Evolutionary conservation across 2,329 filamentous ascomycete species (phyloP).

Genomic region (Aspergillus carbonarius): DNA sequence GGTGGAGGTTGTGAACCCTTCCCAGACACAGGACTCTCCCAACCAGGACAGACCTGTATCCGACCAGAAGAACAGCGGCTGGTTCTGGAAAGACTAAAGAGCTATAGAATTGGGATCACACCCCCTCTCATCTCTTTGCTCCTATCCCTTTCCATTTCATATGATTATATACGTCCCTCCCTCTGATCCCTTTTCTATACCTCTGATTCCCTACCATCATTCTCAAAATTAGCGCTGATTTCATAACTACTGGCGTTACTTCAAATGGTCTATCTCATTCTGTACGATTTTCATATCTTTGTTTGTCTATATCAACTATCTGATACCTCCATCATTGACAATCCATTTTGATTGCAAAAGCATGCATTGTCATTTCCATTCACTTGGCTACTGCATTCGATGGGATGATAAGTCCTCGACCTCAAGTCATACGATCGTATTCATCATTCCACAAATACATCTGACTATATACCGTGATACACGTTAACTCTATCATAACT

Average conservation of each 20-base stretch:
- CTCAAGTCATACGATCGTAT: too few species aligned
- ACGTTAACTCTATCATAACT: neutral
- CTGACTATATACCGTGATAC: neutral
- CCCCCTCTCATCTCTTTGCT: neutral
- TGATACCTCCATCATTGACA: neutral
- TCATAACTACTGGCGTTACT: neutral
- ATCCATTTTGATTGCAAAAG: too few species aligned
- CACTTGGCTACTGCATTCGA: too few species aligned
- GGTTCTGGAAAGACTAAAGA: constrained; percentile 41
- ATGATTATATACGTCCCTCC: too few species aligned
- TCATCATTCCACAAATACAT: neutral
- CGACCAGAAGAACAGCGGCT: constrained; percentile 25
- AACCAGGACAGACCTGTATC: constrained; percentile 10
- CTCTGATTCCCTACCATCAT: neutral
- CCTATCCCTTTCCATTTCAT: neutral
- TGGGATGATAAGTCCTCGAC: too few species aligned
- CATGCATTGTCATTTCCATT: too few species aligned
- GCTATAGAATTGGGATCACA: neutral
- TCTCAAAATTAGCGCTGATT: constrained; percentile 1
- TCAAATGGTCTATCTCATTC: neutral
- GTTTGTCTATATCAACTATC: neutral
- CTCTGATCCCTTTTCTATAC: neutral
- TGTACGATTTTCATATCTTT: neutral
- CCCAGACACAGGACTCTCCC: constrained; percentile 15
- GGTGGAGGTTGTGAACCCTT: constrained; percentile 41